phyloP scores from a whole-genome alignment of 1,284 basidiomycete species.

The Cystobasidiaceae sp. region DNA sequence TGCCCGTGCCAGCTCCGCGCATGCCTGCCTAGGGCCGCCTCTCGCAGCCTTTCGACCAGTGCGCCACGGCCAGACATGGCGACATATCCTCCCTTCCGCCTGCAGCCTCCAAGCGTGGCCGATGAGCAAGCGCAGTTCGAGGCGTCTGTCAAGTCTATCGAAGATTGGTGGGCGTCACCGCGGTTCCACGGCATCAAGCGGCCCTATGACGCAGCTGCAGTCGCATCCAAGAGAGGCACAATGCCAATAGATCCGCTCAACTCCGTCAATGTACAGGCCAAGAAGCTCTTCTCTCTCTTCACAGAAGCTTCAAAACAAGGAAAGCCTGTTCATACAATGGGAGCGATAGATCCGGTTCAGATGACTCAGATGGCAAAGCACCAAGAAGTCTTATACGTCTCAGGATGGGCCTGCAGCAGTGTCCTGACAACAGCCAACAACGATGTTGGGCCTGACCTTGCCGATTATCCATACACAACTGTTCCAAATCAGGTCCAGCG shows the following conservation, averaged over 20 bases:
- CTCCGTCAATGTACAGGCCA: constrained; percentile 66
- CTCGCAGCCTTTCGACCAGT: too few species aligned
- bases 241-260: constrained; percentile 67
- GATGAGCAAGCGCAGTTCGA: constrained; percentile 65
- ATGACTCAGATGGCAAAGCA: constrained; percentile 93
- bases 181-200: constrained; percentile 69
- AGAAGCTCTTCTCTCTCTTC: constrained; percentile 71
- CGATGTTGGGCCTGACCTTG: constrained; percentile 95
- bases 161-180: constrained; percentile 65
- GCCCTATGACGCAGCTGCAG: constrained; percentile 68
- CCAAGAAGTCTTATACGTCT: constrained; percentile 90
- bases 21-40: too few species aligned
- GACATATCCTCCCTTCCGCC: constrained; percentile 51
- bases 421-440: constrained; percentile 84
- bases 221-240: constrained; percentile 84
- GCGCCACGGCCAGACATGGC: too few species aligned
- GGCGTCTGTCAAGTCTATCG: constrained; percentile 59
- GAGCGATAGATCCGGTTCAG: constrained; percentile 84
- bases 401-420: constrained; percentile 88
- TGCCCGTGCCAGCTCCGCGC: too few species aligned
- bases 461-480: constrained; percentile 90
- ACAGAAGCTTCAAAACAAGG: constrained; percentile 60
- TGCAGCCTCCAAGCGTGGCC: constrained; percentile 59
- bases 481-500: constrained; percentile 88
- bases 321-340: constrained; percentile 75